phyloP scores from a whole-genome alignment of 441 rosid genomes.

The Pelargonium citronellum region DNA sequence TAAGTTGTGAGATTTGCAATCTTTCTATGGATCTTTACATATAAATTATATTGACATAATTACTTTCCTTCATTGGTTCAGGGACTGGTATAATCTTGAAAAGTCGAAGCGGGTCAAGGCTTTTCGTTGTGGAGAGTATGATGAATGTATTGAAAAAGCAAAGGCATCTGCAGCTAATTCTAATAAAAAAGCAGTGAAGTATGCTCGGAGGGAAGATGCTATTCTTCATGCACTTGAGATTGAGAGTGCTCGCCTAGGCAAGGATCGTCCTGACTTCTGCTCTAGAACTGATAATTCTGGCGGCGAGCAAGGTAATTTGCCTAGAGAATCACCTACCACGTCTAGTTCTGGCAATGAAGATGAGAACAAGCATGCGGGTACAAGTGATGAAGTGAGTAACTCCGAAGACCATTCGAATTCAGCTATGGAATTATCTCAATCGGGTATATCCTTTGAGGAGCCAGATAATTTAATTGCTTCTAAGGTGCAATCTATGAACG shows the following conservation, averaged over 20 bases:
- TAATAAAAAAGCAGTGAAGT: conserved; percentile 67
- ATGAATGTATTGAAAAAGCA: conserved; percentile 71
- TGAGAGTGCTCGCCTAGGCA: conserved; percentile 67
- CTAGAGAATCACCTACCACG: conserved; percentile 45
- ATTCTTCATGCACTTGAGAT: conserved; percentile 86
- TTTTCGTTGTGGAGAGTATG: conserved; percentile 96
- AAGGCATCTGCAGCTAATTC: conserved; percentile 66
- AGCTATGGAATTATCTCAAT: conserved; percentile 59
- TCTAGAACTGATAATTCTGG: conserved; percentile 28
- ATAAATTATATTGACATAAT: not conserved
- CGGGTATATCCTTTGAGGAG: conserved; percentile 65
- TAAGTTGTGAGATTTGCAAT: not conserved
- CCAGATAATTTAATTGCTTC: conserved; percentile 36
- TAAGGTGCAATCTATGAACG: conserved; percentile 44
- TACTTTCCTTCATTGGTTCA: conserved; percentile 27
- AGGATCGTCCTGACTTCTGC: conserved; percentile 41
- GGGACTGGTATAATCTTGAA: conserved; percentile 97
- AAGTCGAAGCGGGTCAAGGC: conserved; percentile 91
- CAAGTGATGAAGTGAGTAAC: conserved; percentile 34
- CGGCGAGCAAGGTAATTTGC: conserved; percentile 34
- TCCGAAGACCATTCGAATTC: conserved; percentile 40
- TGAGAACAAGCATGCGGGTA: conserved; percentile 23
- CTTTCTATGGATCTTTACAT: not conserved
- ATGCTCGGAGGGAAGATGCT: conserved; percentile 91
- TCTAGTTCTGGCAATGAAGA: conserved; percentile 49